Base-by-base conservation (phyloP, 805 yeast genomes). In the Candida ponderosae region DNA sequence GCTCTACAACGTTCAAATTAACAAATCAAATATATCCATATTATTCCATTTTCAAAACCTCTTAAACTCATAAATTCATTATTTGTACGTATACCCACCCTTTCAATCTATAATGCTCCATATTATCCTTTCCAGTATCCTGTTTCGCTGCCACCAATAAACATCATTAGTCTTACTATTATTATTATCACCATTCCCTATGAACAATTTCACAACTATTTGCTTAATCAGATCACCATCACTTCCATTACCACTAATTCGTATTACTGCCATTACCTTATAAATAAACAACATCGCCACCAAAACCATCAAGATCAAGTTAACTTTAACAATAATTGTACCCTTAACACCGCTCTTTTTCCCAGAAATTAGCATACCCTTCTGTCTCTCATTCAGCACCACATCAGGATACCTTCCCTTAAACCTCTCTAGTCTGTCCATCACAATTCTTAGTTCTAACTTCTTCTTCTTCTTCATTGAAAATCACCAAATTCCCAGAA, bases 251-350 rank as follows among this genome's bases (percentile, higher is more conserved):
- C n/a, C 15, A 13, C 16, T 28, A 28, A 14, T 13, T 16, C 15
- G 10, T 28, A 13, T n/a, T 28, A 7, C n/a, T 10, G 10, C 16
- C n/a, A 13, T 9, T 13, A 28, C 30, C 10, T 28, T 16, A 7
- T n/a, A 28, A 7, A 9, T 13, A 31, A 19, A 31, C 20, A 33
- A 31, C 42, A 28, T 3, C 46, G 48, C 1, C 46, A 44, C 5
- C 48, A 46, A 4, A 44, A 33, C 15, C 44, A 36, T 6, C 2
- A 35, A 41, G 14, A 34, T 41, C 16, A 39, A 38, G 13, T 39
- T 32, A n/a, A n/a, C n/a, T n/a, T n/a, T n/a, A n/a, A n/a, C n/a
- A n/a, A n/a, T n/a, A n/a, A n/a, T n/a, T n/a, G n/a, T n/a, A n/a
- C n/a, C n/a, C n/a, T n/a, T n/a, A n/a, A n/a, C n/a, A n/a, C n/a